phyloP scores from a whole-genome alignment of 2,329 filamentous ascomycete genomes.

The Penicillium sp. region DNA sequence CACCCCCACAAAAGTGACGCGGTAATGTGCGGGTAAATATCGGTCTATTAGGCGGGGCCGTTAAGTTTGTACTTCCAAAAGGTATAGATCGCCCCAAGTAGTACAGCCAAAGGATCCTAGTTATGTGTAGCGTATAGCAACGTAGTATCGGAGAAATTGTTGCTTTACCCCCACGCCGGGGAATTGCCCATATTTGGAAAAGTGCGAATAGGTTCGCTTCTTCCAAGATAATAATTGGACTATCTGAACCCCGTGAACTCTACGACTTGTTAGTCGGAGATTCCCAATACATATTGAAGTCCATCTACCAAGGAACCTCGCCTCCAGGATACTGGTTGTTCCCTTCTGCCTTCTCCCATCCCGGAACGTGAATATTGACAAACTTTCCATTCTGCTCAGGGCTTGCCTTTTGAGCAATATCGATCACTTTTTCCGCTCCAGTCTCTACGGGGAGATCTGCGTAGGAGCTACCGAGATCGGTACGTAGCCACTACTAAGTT shows the following conservation, averaged over 20 bases:
- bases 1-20: background rate
- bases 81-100: background rate
- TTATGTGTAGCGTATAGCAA: background rate
- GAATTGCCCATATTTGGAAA: background rate
- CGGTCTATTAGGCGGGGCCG: background rate
- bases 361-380: slow-evolving; percentile 37
- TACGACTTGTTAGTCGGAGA: background rate
- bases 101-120: background rate
- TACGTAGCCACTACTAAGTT: slow-evolving; percentile 43
- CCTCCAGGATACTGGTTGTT: slow-evolving; percentile 38
- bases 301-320: slow-evolving; percentile 34
- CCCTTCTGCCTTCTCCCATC: slow-evolving; percentile 32
- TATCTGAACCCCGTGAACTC: background rate
- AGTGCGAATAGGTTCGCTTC: background rate
- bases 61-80: background rate
- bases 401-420: slow-evolving; percentile 43
- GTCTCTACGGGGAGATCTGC: slow-evolving; percentile 43
- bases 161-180: background rate
- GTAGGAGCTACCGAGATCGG: slow-evolving; percentile 38
- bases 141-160: background rate
- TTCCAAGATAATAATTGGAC: background rate
- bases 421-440: slow-evolving; percentile 37
- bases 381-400: slow-evolving; percentile 48
- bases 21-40: background rate
- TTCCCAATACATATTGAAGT: too few species aligned